Base-by-base conservation (phyloP, 192 early-diverging fungal species). In the Phlyctochytrium bullatum region DNA sequence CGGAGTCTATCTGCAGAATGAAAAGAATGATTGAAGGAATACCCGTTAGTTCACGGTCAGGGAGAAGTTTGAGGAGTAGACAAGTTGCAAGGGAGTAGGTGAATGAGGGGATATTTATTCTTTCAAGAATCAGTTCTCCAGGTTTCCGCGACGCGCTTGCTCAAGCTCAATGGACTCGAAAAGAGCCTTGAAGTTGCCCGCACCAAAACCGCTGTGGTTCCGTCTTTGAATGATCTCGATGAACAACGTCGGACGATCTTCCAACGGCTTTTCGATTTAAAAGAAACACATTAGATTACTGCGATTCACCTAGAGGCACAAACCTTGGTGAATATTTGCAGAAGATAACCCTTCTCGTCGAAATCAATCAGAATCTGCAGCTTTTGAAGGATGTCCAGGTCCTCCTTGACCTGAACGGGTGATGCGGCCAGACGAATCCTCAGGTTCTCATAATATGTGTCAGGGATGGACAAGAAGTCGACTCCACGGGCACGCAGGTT, bases 181-280 rank as follows among this genome's bases (percentile, higher is more conserved):
- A 58, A 98, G 83, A 64, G 92, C 91, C 27, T 57, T 57, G 27
- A 57, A 57, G 54, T 57, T 57, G 12, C 54, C 54, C 6, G 54
- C 54, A 10, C 54, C 54, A 57, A 57, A 57, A 30, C 68, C 72
- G 76, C 90, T 80, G 77, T 95, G 92, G 72, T 93, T 92, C 52
- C 89, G 87, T 36, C 95, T 90, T 78, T 98, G 96, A 73, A 97
- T 98, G 72, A 98, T 90, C 77, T 98, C 96, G 67, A 97, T 83
- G 68, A 97, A 98, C 32, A 98, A 81, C 2, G 96, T 98, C 1
- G 96, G 96, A 52, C 96, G 86, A 73, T 98, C 96, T 80, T 95
- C 90, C 17, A 95, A 77, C 17, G 95, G 95, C 77, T 91, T 47
- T 47, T 6, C 20, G 6, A 14, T 6, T 47, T 47, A 20, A 20